Conservation (phyloP, 257 asterid species). For the Solanum virginianum region DNA sequence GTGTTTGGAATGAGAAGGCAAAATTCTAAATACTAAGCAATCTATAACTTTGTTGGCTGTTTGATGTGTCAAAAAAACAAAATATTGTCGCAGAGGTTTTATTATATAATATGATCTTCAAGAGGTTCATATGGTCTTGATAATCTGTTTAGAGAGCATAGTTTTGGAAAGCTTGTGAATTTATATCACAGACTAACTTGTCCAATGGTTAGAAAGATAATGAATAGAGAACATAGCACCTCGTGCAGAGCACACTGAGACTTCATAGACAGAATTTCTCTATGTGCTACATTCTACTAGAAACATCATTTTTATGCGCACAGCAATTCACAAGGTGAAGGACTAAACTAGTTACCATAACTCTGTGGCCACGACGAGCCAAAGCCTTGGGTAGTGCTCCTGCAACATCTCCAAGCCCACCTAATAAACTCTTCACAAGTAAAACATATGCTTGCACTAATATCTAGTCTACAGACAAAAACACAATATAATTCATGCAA, state of each 20-base stretch:
- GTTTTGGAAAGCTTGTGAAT: not conserved
- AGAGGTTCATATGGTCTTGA: not conserved
- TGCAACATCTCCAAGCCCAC: conserved; percentile 99
- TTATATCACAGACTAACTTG: not conserved
- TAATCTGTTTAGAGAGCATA: not conserved
- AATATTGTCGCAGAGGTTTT: not conserved
- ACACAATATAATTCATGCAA: not conserved
- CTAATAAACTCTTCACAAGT: conserved; percentile 23
- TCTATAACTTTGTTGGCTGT: not conserved
- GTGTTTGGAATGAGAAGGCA: not conserved
- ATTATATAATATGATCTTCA: not conserved
- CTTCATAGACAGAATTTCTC: not conserved
- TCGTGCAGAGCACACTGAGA: not conserved
- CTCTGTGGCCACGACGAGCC: conserved; percentile 98
- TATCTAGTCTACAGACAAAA: not conserved
- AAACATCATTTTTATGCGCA: not conserved
- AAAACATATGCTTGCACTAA: not conserved
- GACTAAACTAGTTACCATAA: conserved; percentile 53
- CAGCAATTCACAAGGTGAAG: not conserved
- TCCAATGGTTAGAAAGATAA: not conserved
- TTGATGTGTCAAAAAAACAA: not conserved
- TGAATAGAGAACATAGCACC: not conserved
- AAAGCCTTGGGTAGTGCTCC: conserved; percentile 99
- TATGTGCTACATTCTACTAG: not conserved
- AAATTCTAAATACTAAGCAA: not conserved